Evolutionary conservation across 2,329 filamentous ascomycete genomes (phyloP), one percentile per base, ranked within the genome.

Genomic region (Zymoseptoria brevis): DNA sequence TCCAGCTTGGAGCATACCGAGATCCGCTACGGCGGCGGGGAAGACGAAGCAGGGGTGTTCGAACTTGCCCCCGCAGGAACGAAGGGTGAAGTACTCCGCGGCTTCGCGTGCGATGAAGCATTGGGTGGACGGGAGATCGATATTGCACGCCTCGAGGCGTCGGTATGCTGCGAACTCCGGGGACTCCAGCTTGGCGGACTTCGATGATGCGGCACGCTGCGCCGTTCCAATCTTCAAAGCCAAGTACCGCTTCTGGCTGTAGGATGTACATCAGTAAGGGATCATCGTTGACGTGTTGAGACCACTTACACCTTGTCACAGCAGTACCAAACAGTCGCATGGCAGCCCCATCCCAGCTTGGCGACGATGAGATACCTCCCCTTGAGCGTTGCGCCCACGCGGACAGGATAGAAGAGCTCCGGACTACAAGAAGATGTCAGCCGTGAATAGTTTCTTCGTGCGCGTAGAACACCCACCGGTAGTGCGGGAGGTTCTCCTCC

Each of bases 271-370:
- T 45, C 13, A 45, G 35, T 45, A 45, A 45, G 35, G n/a, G 16
- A 45, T 45, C 35, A 16, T 45, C 5, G 35, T 30, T 56, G 21
- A 56, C 35, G 6, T 45, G 35, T 16, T 45, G 35, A 45, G 11
- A 24, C 4, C 41, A 21, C 58, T 24, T 51, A 63, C 59, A 35
- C 53, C 19, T 74, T 68, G 67, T 77, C 73, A 26, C 66, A 70
- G 48, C 69, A 71, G 2, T 78, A 69, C 76, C 76, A 78, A 2
- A 76, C 72, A 0, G 75, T 77, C 8, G 75, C 75, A 55, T 62
- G 66, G 2, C 65, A 67, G 9, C 76, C 75, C 60, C 73, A 76
- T 48, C 76, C 76, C 11, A 78, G 68, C 62, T 79, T 79, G 50
- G 69, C 70, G 8, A 77, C 64, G 50, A 75, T 64, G 55, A 73